phyloP scores from a whole-genome alignment of 805 yeast genomes.

The Wickerhamomyces ciferrii region DNA sequence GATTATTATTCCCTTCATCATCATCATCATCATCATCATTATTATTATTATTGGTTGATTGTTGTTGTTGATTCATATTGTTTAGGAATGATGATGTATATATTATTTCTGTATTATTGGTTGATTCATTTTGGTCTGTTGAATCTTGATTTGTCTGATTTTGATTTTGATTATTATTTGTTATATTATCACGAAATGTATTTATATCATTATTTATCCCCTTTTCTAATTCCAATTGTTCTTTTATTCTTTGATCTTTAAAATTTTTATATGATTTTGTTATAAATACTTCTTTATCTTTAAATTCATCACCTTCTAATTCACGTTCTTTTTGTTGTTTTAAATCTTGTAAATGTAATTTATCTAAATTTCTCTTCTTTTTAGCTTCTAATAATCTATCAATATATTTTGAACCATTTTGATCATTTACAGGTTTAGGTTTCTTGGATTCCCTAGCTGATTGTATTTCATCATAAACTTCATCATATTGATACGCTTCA shows the following conservation, averaged over 20 bases:
- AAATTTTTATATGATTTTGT: constrained; percentile 40
- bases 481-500: constrained; percentile 38
- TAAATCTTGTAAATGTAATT: constrained; percentile 31
- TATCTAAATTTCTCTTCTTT: constrained; percentile 39
- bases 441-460: constrained; percentile 16
- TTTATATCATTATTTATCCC: not conserved
- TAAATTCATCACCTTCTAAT: constrained; percentile 31
- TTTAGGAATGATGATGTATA: too few species aligned
- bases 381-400: constrained; percentile 38
- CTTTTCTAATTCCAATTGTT: constrained; percentile 1
- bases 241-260: constrained; percentile 16
- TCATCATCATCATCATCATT: not conserved
- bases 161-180: not conserved
- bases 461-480: constrained; percentile 39
- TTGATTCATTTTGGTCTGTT: not conserved
- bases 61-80: too few species aligned
- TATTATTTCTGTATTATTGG: too few species aligned
- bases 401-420: constrained; percentile 30
- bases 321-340: constrained; percentile 32
- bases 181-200: not conserved
- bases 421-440: constrained; percentile 7
- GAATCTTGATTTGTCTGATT: not conserved
- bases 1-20: not conserved
- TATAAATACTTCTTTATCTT: constrained; percentile 40
- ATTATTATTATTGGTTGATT: too few species aligned